phyloP scores from a whole-genome alignment of 176 grass and related monocot species.

The Thinopyrum elongatum region DNA sequence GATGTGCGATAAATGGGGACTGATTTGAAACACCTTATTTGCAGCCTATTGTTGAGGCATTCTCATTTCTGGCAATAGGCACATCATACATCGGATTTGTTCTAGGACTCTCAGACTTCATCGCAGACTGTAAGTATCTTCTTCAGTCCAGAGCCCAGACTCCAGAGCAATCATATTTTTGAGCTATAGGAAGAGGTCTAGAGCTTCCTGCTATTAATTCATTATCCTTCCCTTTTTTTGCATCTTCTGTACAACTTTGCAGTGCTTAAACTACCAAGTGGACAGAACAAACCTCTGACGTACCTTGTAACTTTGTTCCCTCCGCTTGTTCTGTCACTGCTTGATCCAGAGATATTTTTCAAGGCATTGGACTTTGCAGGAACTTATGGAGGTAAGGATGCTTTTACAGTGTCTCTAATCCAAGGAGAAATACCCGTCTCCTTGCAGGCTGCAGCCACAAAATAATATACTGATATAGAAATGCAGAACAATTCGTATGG shows the following conservation, averaged over 20 bases:
- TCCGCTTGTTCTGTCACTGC: slow-evolving; percentile 68
- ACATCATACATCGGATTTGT: slow-evolving; percentile 97
- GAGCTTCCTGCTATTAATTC: not conserved
- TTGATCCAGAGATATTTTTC: slow-evolving; percentile 97
- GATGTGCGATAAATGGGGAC: not conserved
- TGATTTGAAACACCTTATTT: slow-evolving; percentile 27
- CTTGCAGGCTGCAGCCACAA: not conserved
- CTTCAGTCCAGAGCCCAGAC: not conserved
- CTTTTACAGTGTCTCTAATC: not conserved
- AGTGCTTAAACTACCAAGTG: slow-evolving; percentile 92
- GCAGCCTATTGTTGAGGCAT: slow-evolving; percentile 83
- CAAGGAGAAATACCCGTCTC: not conserved
- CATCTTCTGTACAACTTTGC: slow-evolving; percentile 33
- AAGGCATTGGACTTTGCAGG: slow-evolving; percentile 98
- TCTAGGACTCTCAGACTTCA: slow-evolving; percentile 88
- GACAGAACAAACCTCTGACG: slow-evolving; percentile 66
- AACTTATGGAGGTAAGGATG: slow-evolving; percentile 92
- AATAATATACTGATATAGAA: slow-evolving; percentile 7
- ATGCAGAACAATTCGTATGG: not conserved
- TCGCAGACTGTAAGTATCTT: slow-evolving; percentile 83
- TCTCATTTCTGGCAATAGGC: slow-evolving; percentile 96
- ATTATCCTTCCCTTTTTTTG: not conserved
- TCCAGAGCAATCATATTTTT: slow-evolving; percentile 14
- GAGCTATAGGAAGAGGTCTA: not conserved
- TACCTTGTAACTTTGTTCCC: slow-evolving; percentile 78